phyloP scores from a whole-genome alignment of 345 rosid genomes.

The Microthlaspi erraticum region DNA sequence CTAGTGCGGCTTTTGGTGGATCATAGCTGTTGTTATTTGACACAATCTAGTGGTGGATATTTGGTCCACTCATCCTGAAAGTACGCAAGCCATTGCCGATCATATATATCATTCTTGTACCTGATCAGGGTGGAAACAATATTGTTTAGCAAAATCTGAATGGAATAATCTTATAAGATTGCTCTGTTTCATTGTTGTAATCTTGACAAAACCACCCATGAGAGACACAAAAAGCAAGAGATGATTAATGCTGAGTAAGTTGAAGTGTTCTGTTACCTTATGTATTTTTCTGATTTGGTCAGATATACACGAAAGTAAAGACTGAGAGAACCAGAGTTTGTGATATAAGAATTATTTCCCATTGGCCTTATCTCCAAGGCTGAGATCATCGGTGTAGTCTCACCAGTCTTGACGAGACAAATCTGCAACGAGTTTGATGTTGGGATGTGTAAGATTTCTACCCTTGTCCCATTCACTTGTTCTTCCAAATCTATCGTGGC shows the following conservation, averaged over 20 bases:
- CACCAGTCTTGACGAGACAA: constrained; percentile 51
- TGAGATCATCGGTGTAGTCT: constrained; percentile 49
- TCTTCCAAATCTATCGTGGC: not conserved
- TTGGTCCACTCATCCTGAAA: not conserved
- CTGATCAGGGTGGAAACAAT: constrained; percentile 24
- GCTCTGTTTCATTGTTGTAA: too few relatives aligned
- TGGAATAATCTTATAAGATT: too few relatives aligned
- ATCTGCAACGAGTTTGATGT: constrained; percentile 42
- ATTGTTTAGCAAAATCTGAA: constrained; percentile 1
- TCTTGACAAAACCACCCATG: too few relatives aligned
- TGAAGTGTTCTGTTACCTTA: too few relatives aligned
- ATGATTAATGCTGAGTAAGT: too few relatives aligned
- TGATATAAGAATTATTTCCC: not conserved
- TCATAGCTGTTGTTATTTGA: not conserved
- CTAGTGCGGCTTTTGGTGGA: constrained; percentile 24
- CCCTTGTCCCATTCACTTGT: not conserved
- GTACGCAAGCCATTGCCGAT: constrained; percentile 34
- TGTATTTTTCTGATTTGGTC: not conserved
- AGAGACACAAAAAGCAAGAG: too few relatives aligned
- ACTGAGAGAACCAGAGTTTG: constrained; percentile 34
- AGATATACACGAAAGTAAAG: not conserved
- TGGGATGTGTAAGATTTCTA: constrained; percentile 47
- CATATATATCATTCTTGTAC: constrained; percentile 48
- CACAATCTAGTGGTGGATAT: constrained; percentile 16
- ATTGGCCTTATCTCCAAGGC: constrained; percentile 50